Conservation (phyloP, 177 flowering plant species). For the Vitis hybrid region DNA sequence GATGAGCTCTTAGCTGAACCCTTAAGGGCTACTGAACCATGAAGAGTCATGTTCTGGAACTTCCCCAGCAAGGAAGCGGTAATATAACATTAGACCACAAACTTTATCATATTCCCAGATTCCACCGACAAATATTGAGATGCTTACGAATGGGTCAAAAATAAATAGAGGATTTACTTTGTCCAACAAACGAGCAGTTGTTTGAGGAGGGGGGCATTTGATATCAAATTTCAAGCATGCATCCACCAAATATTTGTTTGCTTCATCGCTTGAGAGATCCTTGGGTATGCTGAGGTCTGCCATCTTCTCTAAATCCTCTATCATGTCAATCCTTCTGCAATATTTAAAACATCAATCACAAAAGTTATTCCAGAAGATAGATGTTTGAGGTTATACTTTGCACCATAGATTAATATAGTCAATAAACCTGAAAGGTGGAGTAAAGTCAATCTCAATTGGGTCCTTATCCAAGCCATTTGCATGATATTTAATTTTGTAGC, state of each 20-base stretch:
- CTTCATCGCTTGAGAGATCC: constrained; percentile 75
- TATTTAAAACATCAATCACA: constrained; percentile 9
- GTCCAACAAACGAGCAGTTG: constrained; percentile 86
- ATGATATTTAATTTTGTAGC: constrained; percentile 81
- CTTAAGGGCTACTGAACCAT: too few species aligned
- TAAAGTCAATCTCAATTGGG: constrained; percentile 94
- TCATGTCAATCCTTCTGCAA: constrained; percentile 89
- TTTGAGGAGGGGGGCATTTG: constrained; percentile 92
- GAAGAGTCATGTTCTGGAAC: too few species aligned
- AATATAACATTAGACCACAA: too few species aligned
- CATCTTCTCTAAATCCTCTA: constrained; percentile 74
- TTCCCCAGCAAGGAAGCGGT: too few species aligned
- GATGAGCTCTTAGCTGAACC: too few species aligned
- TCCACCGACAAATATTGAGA: too few species aligned
- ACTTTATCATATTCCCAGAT: too few species aligned
- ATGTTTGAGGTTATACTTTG: constrained; percentile 1
- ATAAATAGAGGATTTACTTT: constrained; percentile 48
- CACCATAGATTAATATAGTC: not conserved
- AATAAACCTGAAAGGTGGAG: constrained; percentile 93
- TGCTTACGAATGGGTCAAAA: not conserved
- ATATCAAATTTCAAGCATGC: constrained; percentile 73
- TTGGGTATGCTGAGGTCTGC: constrained; percentile 80
- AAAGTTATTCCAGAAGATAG: not conserved
- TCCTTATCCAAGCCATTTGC: constrained; percentile 81
- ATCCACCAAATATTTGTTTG: constrained; percentile 69